Evolutionary conservation across 1,139 yeast genomes (phyloP).

Genomic region (Debaryomycetaceae sp.): DNA sequence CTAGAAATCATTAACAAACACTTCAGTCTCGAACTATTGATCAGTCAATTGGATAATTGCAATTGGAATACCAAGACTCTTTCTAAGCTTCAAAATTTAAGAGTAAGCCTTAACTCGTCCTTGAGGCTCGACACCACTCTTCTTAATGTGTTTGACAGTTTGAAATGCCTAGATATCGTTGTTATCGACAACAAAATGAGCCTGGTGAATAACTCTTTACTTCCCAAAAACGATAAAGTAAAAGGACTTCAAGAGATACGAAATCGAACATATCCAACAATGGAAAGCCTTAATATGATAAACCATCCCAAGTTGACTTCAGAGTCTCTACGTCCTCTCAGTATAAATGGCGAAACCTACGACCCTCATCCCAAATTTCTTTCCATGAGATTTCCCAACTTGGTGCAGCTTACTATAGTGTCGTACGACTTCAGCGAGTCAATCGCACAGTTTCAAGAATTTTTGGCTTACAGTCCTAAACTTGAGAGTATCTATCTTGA

Average conservation of each 20-base stretch:
- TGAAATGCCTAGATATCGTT: conserved; percentile 22
- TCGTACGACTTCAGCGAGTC: conserved; percentile 29
- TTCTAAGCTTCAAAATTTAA: conserved; percentile 16
- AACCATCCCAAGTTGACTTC: conserved; percentile 24
- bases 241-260: conserved; percentile 6
- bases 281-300: conserved; percentile 21
- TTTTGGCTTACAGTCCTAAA: conserved; percentile 17
- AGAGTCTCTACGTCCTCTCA: conserved; percentile 5
- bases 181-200: conserved; percentile 12
- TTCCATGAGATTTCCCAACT: conserved; percentile 16
- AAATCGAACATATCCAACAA: not conserved
- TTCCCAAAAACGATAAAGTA: conserved; percentile 21
- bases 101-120: conserved; percentile 26
- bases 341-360: conserved; percentile 17
- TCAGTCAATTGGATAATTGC: conserved; percentile 21
- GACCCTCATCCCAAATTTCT: conserved; percentile 26
- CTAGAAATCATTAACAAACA: conserved; percentile 24
- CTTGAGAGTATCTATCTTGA: conserved; percentile 28
- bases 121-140: conserved; percentile 19
- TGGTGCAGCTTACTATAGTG: conserved; percentile 24
- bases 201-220: conserved; percentile 12
- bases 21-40: conserved; percentile 23
- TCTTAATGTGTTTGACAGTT: conserved; percentile 25
- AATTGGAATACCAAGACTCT: conserved; percentile 26
- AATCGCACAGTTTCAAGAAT: conserved; percentile 28